phyloP scores from a whole-genome alignment of 2,329 filamentous ascomycete species.

The Pestalotiopsis sp. region DNA sequence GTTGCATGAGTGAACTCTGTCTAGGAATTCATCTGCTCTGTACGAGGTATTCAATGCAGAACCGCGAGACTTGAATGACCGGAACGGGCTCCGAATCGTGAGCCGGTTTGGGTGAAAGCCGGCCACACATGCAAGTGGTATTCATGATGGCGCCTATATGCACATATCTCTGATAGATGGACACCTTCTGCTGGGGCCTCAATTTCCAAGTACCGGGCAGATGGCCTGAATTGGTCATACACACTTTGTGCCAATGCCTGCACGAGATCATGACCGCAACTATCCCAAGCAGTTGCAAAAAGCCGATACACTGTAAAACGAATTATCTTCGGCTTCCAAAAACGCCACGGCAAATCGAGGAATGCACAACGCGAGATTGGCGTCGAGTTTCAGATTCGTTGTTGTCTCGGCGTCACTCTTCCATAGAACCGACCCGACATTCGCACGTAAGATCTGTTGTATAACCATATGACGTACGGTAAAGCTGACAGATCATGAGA shows the following conservation, averaged over 20 bases:
- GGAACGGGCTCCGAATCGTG: no score
- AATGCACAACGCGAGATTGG: background rate
- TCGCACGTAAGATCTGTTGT: conserved; percentile 13
- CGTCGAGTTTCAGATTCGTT: background rate
- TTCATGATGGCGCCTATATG: background rate
- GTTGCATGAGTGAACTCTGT: no score
- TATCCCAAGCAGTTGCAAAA: background rate
- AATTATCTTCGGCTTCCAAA: background rate
- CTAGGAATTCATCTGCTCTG: no score
- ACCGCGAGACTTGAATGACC: no score
- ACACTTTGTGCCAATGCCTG: background rate
- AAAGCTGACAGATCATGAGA: background rate
- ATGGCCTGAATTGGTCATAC: background rate
- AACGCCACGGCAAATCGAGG: background rate
- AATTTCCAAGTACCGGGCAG: background rate
- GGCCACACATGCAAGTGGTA: background rate
- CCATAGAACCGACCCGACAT: background rate
- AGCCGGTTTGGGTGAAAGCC: background rate
- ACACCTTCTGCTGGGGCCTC: background rate
- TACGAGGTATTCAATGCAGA: no score
- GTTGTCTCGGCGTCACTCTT: background rate
- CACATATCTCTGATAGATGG: background rate
- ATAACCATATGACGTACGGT: conserved; percentile 2
- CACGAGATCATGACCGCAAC: background rate
- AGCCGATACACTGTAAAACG: background rate